Conservation (phyloP, 2,329 filamentous ascomycete species). For the Orbilia oligospora region DNA sequence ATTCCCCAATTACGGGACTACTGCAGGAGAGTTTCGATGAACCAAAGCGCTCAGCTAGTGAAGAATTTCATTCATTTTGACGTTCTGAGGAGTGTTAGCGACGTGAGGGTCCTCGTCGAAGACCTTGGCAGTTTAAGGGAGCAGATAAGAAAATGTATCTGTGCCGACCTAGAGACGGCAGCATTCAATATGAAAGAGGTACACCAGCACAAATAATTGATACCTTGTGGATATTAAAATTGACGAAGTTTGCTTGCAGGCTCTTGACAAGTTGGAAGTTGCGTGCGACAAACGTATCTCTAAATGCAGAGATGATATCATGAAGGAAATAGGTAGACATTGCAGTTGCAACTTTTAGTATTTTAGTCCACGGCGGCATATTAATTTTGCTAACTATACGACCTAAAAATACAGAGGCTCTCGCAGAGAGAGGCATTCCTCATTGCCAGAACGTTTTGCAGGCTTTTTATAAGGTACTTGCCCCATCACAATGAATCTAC, state of each 20-base stretch:
- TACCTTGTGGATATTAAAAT: too few relatives aligned
- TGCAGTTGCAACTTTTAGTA: neutral
- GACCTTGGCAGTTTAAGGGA: conserved; percentile 9
- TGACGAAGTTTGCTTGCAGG: neutral
- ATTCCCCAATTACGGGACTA: neutral
- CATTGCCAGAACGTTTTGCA: neutral
- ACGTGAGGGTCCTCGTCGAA: neutral
- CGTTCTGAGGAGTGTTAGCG: neutral
- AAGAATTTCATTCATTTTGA: neutral
- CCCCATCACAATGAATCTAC: neutral
- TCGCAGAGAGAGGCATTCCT: neutral
- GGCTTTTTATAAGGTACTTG: neutral
- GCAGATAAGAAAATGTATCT: conserved; percentile 19
- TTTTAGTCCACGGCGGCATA: neutral
- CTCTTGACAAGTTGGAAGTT: neutral
- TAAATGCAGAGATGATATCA: neutral
- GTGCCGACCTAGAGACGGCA: conserved; percentile 17
- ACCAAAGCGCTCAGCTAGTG: neutral
- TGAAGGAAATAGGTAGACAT: neutral
- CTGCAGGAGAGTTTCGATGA: neutral
- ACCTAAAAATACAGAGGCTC: neutral
- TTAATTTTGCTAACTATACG: neutral
- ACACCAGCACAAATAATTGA: too few relatives aligned
- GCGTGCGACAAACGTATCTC: neutral
- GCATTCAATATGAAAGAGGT: neutral